Conservation (phyloP, 768 basidiomycete species). For the Coprinellus micaceus region DNA sequence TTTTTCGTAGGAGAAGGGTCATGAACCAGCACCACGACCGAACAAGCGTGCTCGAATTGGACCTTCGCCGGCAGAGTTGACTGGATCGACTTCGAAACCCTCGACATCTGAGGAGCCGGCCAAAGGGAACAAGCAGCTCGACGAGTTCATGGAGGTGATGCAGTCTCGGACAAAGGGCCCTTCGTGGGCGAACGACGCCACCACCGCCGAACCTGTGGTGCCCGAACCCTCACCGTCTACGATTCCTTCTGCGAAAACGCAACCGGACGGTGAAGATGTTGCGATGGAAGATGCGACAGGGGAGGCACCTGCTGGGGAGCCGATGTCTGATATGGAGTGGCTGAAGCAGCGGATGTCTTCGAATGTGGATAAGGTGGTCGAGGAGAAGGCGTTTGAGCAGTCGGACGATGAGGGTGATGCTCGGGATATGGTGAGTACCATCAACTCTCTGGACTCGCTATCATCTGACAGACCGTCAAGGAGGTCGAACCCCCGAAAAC, state of each 20-base stretch:
- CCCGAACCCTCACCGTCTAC: constrained; percentile 12
- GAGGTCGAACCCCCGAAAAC: constrained; percentile 5
- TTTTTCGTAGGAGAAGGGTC: constrained; percentile 56
- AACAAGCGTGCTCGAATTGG: constrained; percentile 64
- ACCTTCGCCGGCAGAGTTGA: constrained; percentile 20
- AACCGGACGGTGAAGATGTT: constrained; percentile 2
- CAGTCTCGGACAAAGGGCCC: constrained; percentile 55
- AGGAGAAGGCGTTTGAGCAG: constrained; percentile 56
- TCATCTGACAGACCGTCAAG: neutral
- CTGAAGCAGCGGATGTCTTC: constrained; percentile 61
- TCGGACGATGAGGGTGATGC: constrained; percentile 51
- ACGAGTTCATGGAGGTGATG: constrained; percentile 77
- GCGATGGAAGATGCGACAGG: constrained; percentile 15
- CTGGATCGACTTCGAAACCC: constrained; percentile 7
- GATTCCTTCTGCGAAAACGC: neutral
- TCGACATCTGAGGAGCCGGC: constrained; percentile 5
- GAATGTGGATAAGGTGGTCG: constrained; percentile 30
- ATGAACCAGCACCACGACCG: constrained; percentile 63
- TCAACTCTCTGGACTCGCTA: neutral
- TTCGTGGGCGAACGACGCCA: constrained; percentile 59
- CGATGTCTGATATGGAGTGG: constrained; percentile 72
- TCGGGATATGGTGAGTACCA: constrained; percentile 7
- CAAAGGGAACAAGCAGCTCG: constrained; percentile 35
- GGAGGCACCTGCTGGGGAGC: constrained; percentile 24
- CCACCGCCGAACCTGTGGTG: constrained; percentile 7